Conservation (phyloP, 352 stramenopile genomes). For the Poterioochromonas sp. region DNA sequence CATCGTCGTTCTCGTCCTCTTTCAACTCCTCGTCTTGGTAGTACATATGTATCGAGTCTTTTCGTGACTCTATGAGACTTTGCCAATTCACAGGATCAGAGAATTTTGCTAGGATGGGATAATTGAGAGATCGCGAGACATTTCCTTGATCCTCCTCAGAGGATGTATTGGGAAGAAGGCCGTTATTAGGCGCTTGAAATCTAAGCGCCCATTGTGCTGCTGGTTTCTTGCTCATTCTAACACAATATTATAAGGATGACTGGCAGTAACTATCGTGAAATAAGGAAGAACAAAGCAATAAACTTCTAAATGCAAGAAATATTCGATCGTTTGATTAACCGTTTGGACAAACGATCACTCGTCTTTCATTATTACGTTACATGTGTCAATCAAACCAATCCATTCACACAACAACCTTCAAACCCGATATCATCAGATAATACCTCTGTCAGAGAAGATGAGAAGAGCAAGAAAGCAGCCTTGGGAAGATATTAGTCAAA, state of each 20-base stretch:
- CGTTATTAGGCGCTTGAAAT: not conserved
- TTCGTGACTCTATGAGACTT: no score
- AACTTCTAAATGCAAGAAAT: not conserved
- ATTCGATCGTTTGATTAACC: not conserved
- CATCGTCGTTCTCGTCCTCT: not conserved
- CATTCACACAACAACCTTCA: not conserved
- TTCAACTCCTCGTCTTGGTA: not conserved
- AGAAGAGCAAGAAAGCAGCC: constrained; percentile 41
- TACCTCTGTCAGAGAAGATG: not conserved
- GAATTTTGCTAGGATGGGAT: not conserved
- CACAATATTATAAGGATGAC: not conserved
- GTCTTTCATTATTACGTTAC: not conserved
- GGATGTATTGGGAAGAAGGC: no score
- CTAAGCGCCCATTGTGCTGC: not conserved
- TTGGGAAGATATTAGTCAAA: constrained; percentile 73
- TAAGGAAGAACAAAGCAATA: not conserved
- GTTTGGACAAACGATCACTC: not conserved
- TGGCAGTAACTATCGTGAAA: not conserved
- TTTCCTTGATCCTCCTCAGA: no score
- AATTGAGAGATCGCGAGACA: no score
- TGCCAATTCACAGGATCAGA: not conserved
- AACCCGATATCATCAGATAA: not conserved
- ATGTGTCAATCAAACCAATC: not conserved
- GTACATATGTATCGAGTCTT: not conserved
- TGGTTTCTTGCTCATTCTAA: not conserved